Conservation (phyloP, 805 yeast species). For the Torulaspora quercuum region DNA sequence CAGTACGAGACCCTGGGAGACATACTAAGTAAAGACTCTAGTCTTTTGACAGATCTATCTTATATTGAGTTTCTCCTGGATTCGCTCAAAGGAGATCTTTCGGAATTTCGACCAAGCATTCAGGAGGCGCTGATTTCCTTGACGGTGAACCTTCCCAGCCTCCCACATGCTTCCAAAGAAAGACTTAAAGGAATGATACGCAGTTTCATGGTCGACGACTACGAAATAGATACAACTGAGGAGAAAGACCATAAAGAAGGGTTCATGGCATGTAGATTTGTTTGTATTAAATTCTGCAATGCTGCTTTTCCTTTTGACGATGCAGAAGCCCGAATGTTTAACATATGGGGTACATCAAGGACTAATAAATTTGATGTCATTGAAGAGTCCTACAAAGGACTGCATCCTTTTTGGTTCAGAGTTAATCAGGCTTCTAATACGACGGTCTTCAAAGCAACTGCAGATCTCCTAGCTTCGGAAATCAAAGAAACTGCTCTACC, state of each 20-base stretch:
- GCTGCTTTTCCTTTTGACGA: constrained; percentile 64
- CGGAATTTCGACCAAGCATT: constrained; percentile 61
- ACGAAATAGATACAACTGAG: constrained; percentile 16
- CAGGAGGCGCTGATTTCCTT: constrained; percentile 67
- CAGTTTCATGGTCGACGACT: constrained; percentile 39
- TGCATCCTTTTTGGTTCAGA: constrained; percentile 79
- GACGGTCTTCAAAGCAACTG: constrained; percentile 42
- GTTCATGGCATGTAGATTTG: constrained; percentile 53
- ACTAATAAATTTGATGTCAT: constrained; percentile 65
- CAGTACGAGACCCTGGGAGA: constrained; percentile 81
- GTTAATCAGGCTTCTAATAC: constrained; percentile 48
- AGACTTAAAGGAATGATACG: constrained; percentile 42
- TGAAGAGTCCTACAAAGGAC: constrained; percentile 76
- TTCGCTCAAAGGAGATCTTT: constrained; percentile 59
- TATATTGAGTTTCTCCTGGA: constrained; percentile 66
- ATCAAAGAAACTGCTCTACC: constrained; percentile 50
- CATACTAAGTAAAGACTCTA: constrained; percentile 48
- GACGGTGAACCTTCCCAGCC: constrained; percentile 44
- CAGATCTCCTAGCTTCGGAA: constrained; percentile 43
- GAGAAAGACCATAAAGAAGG: constrained; percentile 30
- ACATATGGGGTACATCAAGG: constrained; percentile 59
- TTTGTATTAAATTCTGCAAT: constrained; percentile 63
- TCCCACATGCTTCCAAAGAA: constrained; percentile 40
- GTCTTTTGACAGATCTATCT: constrained; percentile 44
- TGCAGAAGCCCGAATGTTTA: constrained; percentile 60